Evolutionary conservation across 306 rosid species (phyloP).

Genomic region (Ormosia semicastrata): DNA sequence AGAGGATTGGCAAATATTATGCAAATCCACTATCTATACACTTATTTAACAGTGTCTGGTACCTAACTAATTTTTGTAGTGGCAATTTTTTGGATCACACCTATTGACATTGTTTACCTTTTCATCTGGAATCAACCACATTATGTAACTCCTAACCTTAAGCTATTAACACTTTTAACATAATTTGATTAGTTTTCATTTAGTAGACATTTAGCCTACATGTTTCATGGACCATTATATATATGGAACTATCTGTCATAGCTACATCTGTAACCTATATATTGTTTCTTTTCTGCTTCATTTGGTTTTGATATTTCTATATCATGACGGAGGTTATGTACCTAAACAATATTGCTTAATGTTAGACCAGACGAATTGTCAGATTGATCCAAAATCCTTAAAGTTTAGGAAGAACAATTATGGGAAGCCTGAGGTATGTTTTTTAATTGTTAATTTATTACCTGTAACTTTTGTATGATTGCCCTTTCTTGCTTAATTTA

Average conservation of each 20-base stretch:
- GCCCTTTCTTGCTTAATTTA: background rate
- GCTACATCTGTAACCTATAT: background rate
- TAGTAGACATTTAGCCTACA: background rate
- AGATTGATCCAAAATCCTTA: constrained; percentile 61
- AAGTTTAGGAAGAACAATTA: constrained; percentile 68
- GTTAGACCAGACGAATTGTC: constrained; percentile 66
- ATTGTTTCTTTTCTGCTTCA: constrained; percentile 7
- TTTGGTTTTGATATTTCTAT: constrained; percentile 12
- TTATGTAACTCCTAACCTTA: background rate
- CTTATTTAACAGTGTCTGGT: background rate
- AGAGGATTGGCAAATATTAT: background rate
- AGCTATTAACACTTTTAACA: background rate
- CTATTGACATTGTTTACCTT: background rate
- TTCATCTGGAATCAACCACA: constrained; percentile 13
- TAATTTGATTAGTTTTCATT: constrained; percentile 1
- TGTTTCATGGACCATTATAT: constrained; percentile 15
- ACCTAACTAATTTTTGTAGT: background rate
- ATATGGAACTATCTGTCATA: background rate
- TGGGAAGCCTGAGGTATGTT: constrained; percentile 89
- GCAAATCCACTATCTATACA: background rate
- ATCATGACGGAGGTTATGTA: constrained; percentile 13
- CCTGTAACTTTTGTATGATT: constrained; percentile 2
- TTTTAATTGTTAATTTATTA: constrained; percentile 9
- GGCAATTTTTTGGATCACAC: background rate
- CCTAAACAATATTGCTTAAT: constrained; percentile 45